Evolutionary conservation across 2,329 filamentous ascomycete species (phyloP), one percentile per base, ranked within the genome.

Genomic region (Chaetomium sp.): DNA sequence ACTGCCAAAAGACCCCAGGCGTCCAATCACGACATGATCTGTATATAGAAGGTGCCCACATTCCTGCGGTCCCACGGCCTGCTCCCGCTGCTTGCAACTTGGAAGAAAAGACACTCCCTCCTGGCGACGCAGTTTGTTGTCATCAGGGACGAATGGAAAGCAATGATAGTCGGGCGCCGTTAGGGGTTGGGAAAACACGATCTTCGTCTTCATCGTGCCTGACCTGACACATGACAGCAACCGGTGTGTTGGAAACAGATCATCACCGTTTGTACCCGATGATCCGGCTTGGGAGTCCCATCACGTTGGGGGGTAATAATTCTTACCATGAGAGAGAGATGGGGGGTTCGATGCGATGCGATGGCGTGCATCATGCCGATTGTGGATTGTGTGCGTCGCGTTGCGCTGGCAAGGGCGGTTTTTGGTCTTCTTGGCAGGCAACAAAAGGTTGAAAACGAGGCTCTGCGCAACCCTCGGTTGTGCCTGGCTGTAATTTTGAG

Each of bases 171-270:
- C 38, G 19, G 38, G 5, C 16, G 31, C 21, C 5, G 16, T 64
- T 65, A 55, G 61, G 55, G 25, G 57, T 65, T 61, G 53, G 70
- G 65, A 68, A 27, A 68, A 58, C 64, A 62, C 68, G 55, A 63
- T 63, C 55, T 59, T 63, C 54, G 27, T n/a, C 45, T 33, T 57
- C 31, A 13, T 49, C 35, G 50, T 4, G 35, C 25, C 23, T 58
- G 56, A 31, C 25, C 23, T 58, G 56, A 31, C 42, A 58, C 56
- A 33, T 21, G 12, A 13, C 7, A 57, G 45, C 64, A 57, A 27
- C 27, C 16, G 10, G 54, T 45, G 31, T 19, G 25, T 12, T 45
- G 25, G 45, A 21, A 53, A 29, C 29, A 51, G 57, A 57, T 63
- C 62, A 57, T 63, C 62, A 53, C 35, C 55, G 8, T 54, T 21